Base-by-base conservation (phyloP, 164 flowering plant species). In the Umbellularia californica region DNA sequence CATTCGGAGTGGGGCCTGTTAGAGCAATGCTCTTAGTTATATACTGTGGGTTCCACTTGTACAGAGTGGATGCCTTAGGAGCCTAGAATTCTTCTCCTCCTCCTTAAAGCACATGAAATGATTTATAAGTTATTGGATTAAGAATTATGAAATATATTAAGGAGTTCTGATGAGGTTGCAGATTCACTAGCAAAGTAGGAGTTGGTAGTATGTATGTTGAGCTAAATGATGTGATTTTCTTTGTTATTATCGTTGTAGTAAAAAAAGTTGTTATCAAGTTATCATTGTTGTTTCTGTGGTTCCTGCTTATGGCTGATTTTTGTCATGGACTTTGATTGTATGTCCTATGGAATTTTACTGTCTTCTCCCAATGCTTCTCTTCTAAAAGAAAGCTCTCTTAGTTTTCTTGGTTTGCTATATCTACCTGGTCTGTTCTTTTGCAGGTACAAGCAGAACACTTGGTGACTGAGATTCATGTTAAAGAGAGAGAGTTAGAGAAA, bases 361-460 rank as follows among this genome's bases (percentile, higher is more conserved):
- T 41, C 11, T 55, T 55, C 6, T 15, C 20, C 60, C 60, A 55
- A 55, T 55, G 60, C 60, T 55, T 55, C 60, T 55, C 60, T 55
- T 55, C 60, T 14, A 55, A 55, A 41, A 41, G 47, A 9, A 55
- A 55, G 20, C 17, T 14, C 17, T 55, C 20, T 12, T 55, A 55
- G 20, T 55, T 55, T 55, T 55, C 60, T 55, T 55, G 20, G 1
- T 5, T 15, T 55, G 60, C n/a, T 55, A 55, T 55, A 15, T 55
- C 60, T 12, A 64, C 22, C 27, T 65, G 23, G 41, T 28, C 20
- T 50, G 25, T 70, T 33, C 27, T 66, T 41, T 65, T 83, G 35
- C 71, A 95, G 99, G 87, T 90, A 63, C 99, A 95, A 85, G 99
- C 97, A n/a, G 97, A 93, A 80, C 84, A 84, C 65, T 81, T 93